Evolutionary conservation across 2,329 filamentous ascomycete genomes (phyloP).

Genomic region (Xylariaceae sp.): DNA sequence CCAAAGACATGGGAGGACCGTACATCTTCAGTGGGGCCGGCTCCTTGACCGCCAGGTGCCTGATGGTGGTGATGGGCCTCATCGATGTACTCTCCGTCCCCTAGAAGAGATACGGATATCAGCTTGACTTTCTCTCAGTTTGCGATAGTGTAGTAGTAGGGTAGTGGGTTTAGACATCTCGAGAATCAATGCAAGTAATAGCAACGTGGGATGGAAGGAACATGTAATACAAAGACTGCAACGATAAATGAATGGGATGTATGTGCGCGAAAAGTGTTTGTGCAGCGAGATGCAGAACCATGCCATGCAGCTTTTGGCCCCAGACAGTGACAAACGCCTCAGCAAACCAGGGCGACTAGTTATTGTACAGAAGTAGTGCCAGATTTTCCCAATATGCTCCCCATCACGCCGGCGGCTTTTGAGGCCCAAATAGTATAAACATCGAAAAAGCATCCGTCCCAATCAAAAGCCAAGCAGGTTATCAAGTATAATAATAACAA

Average conservation of each 20-base stretch:
- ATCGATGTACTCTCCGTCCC: constrained; percentile 58
- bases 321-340: constrained; percentile 34
- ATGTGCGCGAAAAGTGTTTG: constrained; percentile 35
- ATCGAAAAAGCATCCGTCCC: constrained; percentile 29
- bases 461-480: constrained; percentile 29
- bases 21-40: constrained; percentile 52
- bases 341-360: constrained; percentile 39
- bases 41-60: constrained; percentile 50
- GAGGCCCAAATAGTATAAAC: constrained; percentile 34
- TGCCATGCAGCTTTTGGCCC: constrained; percentile 35
- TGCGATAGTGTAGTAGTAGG: constrained; percentile 9
- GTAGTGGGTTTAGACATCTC: constrained; percentile 19
- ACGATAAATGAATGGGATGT: constrained; percentile 32
- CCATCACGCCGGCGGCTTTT: constrained; percentile 34
- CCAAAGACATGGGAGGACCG: constrained; percentile 36
- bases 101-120: constrained; percentile 39
- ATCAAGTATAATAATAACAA: constrained; percentile 32
- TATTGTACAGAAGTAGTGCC: constrained; percentile 53
- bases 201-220: constrained; percentile 28
- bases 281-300: constrained; percentile 35
- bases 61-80: constrained; percentile 63
- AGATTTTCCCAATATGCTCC: constrained; percentile 34
- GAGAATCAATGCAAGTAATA: constrained; percentile 27
- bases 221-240: constrained; percentile 32
- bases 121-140: constrained; percentile 26